Percentiles rank a stretch among this genome's conserved stretches.
Conservation (phyloP, 352 stramenopile genomes). For the Phytophthora tubulina region DNA sequence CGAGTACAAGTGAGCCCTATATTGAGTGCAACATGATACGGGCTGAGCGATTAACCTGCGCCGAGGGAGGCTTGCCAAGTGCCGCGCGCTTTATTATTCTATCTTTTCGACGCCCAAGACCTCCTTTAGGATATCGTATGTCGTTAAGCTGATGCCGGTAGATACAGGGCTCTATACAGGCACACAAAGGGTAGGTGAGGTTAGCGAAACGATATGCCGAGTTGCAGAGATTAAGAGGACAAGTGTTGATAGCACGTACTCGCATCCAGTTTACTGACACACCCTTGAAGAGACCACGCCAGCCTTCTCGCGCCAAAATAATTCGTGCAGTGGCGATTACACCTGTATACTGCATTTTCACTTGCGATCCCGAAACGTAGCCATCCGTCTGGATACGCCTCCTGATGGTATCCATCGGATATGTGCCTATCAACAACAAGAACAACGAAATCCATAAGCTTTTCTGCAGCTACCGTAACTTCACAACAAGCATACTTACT, state of each 20-base stretch:
- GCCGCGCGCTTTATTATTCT: conserved; percentile 44
- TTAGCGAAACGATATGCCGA: not conserved
- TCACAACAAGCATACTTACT: conserved; percentile 43
- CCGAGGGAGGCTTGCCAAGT: conserved; percentile 5
- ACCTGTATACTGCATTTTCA: conserved; percentile 70
- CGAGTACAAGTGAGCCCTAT: not conserved
- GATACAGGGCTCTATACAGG: conserved; percentile 76
- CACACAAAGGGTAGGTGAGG: not conserved
- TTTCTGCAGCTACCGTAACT: no score
- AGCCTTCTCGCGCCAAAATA: conserved; percentile 81
- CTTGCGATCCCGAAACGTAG: conserved; percentile 63
- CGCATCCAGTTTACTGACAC: conserved; percentile 90
- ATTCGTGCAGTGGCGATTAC: conserved; percentile 72
- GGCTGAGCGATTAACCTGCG: not conserved
- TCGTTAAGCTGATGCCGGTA: conserved; percentile 87
- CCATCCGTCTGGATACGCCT: conserved; percentile 87
- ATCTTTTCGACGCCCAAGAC: conserved; percentile 86
- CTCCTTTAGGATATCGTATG: conserved; percentile 90
- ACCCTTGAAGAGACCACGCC: conserved; percentile 87
- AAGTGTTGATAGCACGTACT: conserved; percentile 49
- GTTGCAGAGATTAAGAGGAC: not conserved
- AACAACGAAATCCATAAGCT: conserved; percentile 7
- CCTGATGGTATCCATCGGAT: conserved; percentile 88
- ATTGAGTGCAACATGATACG: not conserved
- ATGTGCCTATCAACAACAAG: conserved; percentile 60